Evolutionary conservation across 176 grass and related monocot species (phyloP), one percentile per base, ranked within the genome.

Genomic region (Rhynchospora breviuscula): DNA sequence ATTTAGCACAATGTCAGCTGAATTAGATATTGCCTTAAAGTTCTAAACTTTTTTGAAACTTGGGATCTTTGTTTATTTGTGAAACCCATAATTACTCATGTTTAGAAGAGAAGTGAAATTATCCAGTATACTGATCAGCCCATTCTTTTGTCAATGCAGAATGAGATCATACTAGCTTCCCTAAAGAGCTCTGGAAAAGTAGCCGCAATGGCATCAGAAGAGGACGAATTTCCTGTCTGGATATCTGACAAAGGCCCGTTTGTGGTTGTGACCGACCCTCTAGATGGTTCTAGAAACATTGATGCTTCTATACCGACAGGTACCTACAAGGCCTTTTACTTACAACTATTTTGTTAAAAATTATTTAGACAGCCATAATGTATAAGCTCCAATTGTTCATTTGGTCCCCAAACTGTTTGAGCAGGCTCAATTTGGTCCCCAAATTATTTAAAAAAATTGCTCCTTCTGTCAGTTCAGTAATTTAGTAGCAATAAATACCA

Each of bases 211-310:
- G 96, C 91, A 0, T 98, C 95, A 0, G 96, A 98, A 91, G 96
- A 98, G 88, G 90, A 95, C 8, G 90, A 93, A 69, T 35, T 82
- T 40, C 96, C 96, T 0, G 18, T 95, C 71, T 95, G 89, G 89
- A 82, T 98, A 79, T 84, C 72, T 6, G 56, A 89, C 7, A 69
- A 89, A 0, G 88, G 88, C 4, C 90, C 89, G 18, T 95, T 90
- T 29, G 93, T 95, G 25, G 84, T 98, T 43, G 93, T 98, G 8
- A 93, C 89, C 0, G 96, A 98, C 84, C 93, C 96, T 31, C 83
- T 98, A 70, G 93, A 98, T 83, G 96, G 93, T 79, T 98, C 95
- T 76, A 91, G 91, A 80, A 98, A 98, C 86, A 98, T 95, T 18
- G 93, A 93, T 77, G 96, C 87, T 25, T 93, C 96, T n/a, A 95